These are phyloP conservation scores for sunflower (Helianthus annuus) DNA, from an alignment of 129 eudicot genomes.

Conservation along the genomic window DNA sequence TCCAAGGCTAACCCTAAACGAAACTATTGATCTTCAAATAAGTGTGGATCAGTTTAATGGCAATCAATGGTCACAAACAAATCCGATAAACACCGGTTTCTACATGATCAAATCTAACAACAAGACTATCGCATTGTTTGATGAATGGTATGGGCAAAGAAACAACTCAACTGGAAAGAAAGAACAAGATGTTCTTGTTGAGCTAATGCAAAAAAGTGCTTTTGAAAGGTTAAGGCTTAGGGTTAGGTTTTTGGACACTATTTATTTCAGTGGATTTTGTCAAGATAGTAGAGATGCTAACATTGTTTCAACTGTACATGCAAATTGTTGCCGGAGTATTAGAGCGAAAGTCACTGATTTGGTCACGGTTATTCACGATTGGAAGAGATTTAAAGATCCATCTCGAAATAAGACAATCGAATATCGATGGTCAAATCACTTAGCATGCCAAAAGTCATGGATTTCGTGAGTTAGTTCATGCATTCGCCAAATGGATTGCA, in stretches of 20 bases:
- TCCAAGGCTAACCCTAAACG: slow-evolving; percentile 33
- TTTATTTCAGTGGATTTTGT: slow-evolving; percentile 62
- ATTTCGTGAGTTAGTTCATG: slow-evolving; percentile 16
- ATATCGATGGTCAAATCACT: slow-evolving; percentile 27
- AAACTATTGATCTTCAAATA: slow-evolving; percentile 45
- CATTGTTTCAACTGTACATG: slow-evolving; percentile 59
- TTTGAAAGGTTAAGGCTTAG: slow-evolving; percentile 34
- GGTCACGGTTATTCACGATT: slow-evolving; percentile 38
- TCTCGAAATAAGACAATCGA: slow-evolving; percentile 22
- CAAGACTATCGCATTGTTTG: slow-evolving; percentile 51
- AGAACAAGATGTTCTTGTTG: slow-evolving; percentile 66
- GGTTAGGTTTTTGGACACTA: slow-evolving; percentile 50
- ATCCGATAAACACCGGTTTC: slow-evolving; percentile 70
- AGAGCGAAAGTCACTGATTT: slow-evolving; percentile 52
- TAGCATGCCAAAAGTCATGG: slow-evolving; percentile 32
- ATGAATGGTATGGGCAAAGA: slow-evolving; percentile 52
- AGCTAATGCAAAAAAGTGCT: slow-evolving; percentile 29
- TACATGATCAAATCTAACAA: slow-evolving; percentile 62
- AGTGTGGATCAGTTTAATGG: slow-evolving; percentile 59
- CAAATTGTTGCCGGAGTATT: slow-evolving; percentile 63
- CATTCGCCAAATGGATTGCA: too few species aligned
- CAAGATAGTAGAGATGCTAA: slow-evolving; percentile 34
- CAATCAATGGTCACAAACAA: slow-evolving; percentile 32
- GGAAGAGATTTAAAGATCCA: slow-evolving; percentile 31
- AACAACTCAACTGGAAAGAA: slow-evolving; percentile 47